Conservation (phyloP, 495 filamentous ascomycete species). For the Schizothecium vesticola region DNA sequence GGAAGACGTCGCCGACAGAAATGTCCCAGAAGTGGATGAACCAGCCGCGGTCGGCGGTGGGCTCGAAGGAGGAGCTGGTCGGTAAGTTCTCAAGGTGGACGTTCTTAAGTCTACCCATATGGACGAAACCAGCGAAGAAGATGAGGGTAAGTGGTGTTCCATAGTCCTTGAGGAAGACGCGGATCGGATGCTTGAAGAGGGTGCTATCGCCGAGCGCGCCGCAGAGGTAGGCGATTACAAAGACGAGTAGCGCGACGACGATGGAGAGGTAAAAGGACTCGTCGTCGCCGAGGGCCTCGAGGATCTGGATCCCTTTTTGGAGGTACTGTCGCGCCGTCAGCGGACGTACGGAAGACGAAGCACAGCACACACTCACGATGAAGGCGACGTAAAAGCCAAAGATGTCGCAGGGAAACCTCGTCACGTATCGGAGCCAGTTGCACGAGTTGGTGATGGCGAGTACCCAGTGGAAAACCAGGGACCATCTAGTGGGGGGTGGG, state of each 20-base stretch:
- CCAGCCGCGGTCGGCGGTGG: conserved; percentile 73
- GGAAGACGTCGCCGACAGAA: conserved; percentile 65
- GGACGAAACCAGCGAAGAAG: conserved; percentile 85
- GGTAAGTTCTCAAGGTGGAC: conserved; percentile 62
- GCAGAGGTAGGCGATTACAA: conserved; percentile 65
- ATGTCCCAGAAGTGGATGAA: conserved; percentile 87
- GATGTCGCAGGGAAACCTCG: conserved; percentile 79
- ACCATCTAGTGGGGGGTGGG: conserved; percentile 50
- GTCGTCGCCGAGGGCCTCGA: conserved; percentile 50
- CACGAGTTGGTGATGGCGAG: conserved; percentile 75
- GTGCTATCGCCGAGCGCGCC: conserved; percentile 63
- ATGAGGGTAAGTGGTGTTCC: conserved; percentile 76
- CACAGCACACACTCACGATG: conserved; percentile 35
- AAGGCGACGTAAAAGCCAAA: conserved; percentile 87
- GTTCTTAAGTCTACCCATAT: conserved; percentile 69
- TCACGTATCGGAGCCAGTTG: conserved; percentile 75
- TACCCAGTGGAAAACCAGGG: conserved; percentile 72
- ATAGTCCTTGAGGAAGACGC: conserved; percentile 79
- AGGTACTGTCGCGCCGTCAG: conserved; percentile 45
- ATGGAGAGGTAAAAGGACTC: conserved; percentile 71
- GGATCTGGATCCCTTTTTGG: conserved; percentile 76
- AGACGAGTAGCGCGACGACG: conserved; percentile 65
- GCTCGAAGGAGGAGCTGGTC: conserved; percentile 72
- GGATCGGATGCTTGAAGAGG: conserved; percentile 64
- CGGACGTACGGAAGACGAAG: neutral